Conservation (phyloP, 2,329 filamentous ascomycete genomes). For the Aspergillus brasiliensis region DNA sequence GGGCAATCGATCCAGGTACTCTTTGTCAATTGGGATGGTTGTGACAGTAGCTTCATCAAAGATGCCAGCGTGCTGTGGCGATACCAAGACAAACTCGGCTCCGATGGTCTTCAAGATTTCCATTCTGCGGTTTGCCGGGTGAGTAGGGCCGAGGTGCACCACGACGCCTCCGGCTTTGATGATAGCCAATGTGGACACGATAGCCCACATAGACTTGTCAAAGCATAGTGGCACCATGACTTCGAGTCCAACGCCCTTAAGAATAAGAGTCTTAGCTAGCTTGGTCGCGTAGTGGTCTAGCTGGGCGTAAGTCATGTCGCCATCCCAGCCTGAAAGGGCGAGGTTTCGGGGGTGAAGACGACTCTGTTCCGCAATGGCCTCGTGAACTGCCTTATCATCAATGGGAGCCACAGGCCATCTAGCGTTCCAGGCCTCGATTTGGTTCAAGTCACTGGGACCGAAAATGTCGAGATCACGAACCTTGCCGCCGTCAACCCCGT, state of each 20-base stretch:
- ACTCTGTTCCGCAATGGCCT: neutral
- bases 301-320: neutral
- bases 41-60: neutral
- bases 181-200: constrained; percentile 1
- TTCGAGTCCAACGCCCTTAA: neutral
- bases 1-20: neutral
- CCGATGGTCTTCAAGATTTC: neutral
- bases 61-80: neutral
- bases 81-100: neutral
- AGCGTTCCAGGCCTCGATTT: neutral
- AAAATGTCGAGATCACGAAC: neutral
- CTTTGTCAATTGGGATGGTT: neutral
- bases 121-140: neutral
- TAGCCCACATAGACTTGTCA: constrained; percentile 2
- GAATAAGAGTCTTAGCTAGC: neutral
- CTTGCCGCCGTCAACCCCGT: neutral
- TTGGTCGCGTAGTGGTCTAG: neutral
- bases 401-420: neutral
- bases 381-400: neutral
- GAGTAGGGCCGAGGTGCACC: neutral
- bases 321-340: constrained; percentile 6
- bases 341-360: neutral
- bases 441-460: neutral
- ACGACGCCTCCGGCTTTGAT: constrained; percentile 2
- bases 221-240: constrained; percentile 3